Evolutionary conservation across 2,329 filamentous ascomycete species (phyloP).

Genomic region (Claviceps purpurea): DNA sequence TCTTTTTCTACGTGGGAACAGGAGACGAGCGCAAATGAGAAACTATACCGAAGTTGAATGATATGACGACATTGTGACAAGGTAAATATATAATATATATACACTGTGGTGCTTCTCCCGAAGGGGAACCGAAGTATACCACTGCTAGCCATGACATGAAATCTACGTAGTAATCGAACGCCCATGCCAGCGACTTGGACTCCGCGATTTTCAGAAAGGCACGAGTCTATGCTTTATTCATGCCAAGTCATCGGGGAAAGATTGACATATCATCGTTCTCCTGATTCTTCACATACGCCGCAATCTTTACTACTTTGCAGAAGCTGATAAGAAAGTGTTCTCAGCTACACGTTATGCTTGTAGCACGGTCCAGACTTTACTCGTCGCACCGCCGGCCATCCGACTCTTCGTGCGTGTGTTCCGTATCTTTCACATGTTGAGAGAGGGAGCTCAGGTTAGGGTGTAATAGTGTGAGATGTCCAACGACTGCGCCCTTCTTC

Average conservation of each 20-base stretch:
- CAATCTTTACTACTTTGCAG: background rate
- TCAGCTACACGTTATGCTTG: constrained; percentile 1
- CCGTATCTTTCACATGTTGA: background rate
- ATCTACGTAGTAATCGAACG: background rate
- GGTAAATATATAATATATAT: background rate
- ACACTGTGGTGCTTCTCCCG: background rate
- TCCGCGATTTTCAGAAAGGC: background rate
- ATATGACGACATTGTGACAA: background rate
- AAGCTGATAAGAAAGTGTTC: no score
- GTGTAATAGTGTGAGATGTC: background rate
- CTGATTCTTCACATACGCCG: background rate
- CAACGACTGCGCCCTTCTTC: background rate
- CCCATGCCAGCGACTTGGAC: background rate
- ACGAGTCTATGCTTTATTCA: background rate
- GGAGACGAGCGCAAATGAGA: background rate
- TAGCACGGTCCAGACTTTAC: background rate
- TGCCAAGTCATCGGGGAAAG: background rate
- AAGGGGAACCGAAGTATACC: background rate
- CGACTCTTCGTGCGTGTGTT: background rate
- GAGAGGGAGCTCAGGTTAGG: background rate
- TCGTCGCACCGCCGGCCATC: background rate
- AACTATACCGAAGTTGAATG: background rate
- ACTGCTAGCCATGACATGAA: background rate
- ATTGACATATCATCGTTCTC: no score
- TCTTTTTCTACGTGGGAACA: background rate